Evolutionary conservation across 2,329 filamentous ascomycete species (phyloP).

Genomic region (Penicillium janthinellum): DNA sequence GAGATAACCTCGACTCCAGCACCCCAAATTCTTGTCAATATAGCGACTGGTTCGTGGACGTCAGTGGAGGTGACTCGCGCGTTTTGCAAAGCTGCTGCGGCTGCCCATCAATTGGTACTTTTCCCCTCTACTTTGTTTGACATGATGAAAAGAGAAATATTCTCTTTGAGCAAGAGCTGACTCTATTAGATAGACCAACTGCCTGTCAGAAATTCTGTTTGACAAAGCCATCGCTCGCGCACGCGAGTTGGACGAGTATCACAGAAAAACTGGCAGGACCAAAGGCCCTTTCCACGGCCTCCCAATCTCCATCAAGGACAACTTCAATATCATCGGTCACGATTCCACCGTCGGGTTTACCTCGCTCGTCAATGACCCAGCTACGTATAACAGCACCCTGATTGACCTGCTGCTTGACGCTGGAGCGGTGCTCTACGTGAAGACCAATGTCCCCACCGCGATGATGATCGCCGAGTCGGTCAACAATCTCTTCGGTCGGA

Average conservation of each 20-base stretch:
- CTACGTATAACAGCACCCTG: constrained; percentile 31
- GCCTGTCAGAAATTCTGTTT: constrained; percentile 61
- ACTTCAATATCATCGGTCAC: constrained; percentile 36
- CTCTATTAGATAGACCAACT: constrained; percentile 54
- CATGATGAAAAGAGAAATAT: background rate
- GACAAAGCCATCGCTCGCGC: constrained; percentile 55
- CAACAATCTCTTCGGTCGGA: constrained; percentile 48
- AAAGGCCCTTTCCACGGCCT: constrained; percentile 46
- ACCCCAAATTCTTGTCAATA: background rate
- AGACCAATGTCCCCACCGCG: constrained; percentile 43
- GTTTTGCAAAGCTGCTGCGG: constrained; percentile 58
- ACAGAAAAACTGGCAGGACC: constrained; percentile 29
- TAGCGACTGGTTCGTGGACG: background rate
- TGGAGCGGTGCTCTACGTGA: constrained; percentile 47
- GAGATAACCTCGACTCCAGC: background rate
- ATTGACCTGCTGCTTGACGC: constrained; percentile 43
- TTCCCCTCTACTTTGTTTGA: too few relatives aligned
- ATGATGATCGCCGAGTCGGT: constrained; percentile 51
- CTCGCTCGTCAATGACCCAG: constrained; percentile 22
- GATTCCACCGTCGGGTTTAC: constrained; percentile 26
- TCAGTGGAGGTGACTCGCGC: constrained; percentile 50
- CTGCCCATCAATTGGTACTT: constrained; percentile 54
- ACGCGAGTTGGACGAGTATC: constrained; percentile 55
- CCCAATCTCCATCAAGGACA: constrained; percentile 47
- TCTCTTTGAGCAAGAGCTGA: background rate